Base-by-base conservation (phyloP, 2,329 filamentous ascomycete species). In the Clonostachys rosea region DNA sequence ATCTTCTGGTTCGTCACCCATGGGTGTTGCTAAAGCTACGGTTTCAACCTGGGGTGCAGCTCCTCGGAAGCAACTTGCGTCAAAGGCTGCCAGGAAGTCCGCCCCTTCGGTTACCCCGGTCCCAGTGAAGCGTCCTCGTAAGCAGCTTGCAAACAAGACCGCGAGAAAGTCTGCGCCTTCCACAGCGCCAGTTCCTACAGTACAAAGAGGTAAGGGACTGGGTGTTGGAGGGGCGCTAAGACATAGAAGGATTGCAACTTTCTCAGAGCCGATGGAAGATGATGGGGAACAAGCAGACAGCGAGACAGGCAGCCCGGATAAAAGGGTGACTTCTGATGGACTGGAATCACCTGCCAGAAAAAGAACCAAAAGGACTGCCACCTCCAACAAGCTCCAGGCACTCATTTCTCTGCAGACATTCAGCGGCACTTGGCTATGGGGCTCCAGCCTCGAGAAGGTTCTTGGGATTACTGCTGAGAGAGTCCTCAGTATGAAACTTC, bases 111-210 rank as follows among this genome's bases (percentile, higher is more conserved):
- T 83, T 60, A 24, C 24, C 7, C 24, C 24, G 24, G 24, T 24
- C 24, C 24, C 24, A 24, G 24, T 24, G 24, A 24, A 9, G 24
- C 7, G 24, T 24, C 83, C 83, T 54, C 82, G 83, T 75, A 99
- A 99, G 89, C 91, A 96, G 84, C 91, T 97, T 67, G 92, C 92
- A 63, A 96, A 91, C 81, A 96, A 96, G 89, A 94, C 92, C 59
- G 63, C 94, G 65, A 91, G 94, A 79, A 99, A 99, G 86, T 91
- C 87, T 63, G 92, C 94, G 52, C 94, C 94, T 61, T 96, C 91
- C 54, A 97, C 94, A 18, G 12, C 24, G 6, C 24, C 24, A 30
- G 24, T 30, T 30, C 24, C 24, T 30, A 30, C 24, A 30, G 24
- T 10, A 10, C 8, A 30, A 30, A 30, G 24, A 30, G 24, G 24